Conservation (phyloP, 2,329 filamentous ascomycete species). For the Cryoendolithus antarcticus region DNA sequence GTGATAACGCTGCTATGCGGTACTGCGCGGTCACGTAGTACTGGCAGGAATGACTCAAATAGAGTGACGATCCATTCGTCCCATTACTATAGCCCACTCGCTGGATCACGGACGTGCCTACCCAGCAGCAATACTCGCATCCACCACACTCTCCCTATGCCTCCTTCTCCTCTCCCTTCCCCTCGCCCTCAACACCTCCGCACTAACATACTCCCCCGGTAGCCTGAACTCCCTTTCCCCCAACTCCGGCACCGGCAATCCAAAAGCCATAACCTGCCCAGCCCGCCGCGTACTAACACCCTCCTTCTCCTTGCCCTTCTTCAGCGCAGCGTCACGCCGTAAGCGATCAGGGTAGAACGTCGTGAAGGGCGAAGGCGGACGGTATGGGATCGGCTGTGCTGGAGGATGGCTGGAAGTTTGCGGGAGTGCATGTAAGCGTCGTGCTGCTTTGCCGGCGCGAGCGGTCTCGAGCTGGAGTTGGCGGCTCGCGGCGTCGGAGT, state of each 20-base stretch:
- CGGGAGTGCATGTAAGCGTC: conserved; percentile 8
- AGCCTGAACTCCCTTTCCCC: conserved; percentile 60
- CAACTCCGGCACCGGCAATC: conserved; percentile 64
- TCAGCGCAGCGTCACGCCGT: conserved; percentile 68
- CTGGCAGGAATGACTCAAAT: no score
- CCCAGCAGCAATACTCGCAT: conserved; percentile 6
- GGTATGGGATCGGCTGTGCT: conserved; percentile 23
- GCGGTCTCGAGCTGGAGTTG: conserved; percentile 64
- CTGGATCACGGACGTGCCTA: no score
- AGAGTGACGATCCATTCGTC: no score
- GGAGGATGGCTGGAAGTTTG: conserved; percentile 16
- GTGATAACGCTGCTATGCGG: no score
- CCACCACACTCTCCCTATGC: conserved; percentile 37
- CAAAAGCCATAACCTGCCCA: conserved; percentile 67
- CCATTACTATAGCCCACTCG: no score
- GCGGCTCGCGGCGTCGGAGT: conserved; percentile 57
- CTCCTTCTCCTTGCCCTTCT: conserved; percentile 27
- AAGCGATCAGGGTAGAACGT: conserved; percentile 78
- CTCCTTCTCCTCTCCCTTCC: conserved; percentile 52
- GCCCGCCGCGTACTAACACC: conserved; percentile 44
- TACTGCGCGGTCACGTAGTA: no score
- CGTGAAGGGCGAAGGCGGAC: conserved; percentile 47
- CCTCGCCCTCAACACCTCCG: conserved; percentile 38
- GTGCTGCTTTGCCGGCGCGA: conserved; percentile 32
- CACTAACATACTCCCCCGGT: conserved; percentile 49